Evolutionary conservation across 1,139 yeast species (phyloP), one percentile per base, ranked within the genome.

Genomic region (Pichia sorboxylosa): DNA sequence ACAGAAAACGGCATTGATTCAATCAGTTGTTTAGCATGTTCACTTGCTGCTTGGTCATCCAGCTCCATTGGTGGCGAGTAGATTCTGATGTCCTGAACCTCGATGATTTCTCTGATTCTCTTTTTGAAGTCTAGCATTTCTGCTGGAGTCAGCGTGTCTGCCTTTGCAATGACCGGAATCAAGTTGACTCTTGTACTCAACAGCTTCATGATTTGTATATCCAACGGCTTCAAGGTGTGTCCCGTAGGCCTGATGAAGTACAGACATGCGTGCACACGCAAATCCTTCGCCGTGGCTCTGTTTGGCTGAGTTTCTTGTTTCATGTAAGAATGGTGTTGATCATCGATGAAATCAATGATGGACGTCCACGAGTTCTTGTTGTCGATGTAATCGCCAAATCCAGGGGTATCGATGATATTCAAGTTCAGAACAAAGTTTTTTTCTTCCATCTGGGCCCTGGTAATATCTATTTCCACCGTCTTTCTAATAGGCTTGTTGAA

Each of bases 191-290:
- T 72, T 13, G 92, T 71, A 31, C 90, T 74, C 38, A 92, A 67
- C 46, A 81, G 73, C 58, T 81, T 80, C 94, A 90, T 82, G 32
- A 85, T 81, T 60, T 83, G 95, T 47, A 90, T 81, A 58, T 90
- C 99, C 48, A 90, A 66, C 3, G 98, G 97, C 59, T 84, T 85
- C 48, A 90, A 66, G 27, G 93, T 74, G 57, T 87, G 96, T 28
- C 97, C 98, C 2, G 96, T 83, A 36, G 98, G 98, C 49, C 95
- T 76, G 47, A 90, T 83, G 55, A 90, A 90, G 61, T 90, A 90
- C 41, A 90, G 66, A 57, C 95, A 87, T 4, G 94, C 97, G 52
- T 90, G 97, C 23, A 90, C 97, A 46, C 98, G 72, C 57, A 85
- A 64, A 58, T 92, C 98, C 49, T 75, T 78, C 52, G 67, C 73